Evolutionary conservation across 768 basidiomycete genomes (phyloP), one percentile per base, ranked within the genome.

Genomic region (Suillus alpinus): DNA sequence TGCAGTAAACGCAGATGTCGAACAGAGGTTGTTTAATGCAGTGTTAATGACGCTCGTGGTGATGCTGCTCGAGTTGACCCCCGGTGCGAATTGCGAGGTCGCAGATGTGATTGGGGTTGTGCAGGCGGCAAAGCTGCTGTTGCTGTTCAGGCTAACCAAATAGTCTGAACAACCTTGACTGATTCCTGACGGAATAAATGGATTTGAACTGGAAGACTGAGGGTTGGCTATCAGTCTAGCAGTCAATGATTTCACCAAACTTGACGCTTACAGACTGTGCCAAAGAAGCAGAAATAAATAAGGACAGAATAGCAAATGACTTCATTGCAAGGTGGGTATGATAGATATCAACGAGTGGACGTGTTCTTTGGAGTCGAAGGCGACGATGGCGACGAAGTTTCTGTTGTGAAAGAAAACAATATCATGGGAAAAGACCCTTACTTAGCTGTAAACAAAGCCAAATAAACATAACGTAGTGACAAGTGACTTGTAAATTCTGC

Each of bases 141-240:
- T 82, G 46, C 65, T 70, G 78, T 98, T 86, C 59, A 98, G 80
- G 12, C 68, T 62, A 4, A 61, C 74, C 65, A 95, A 80, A 80
- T 86, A 96, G 4, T 68, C 61, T 20, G 71, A 59, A 80, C 92
- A 94, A 20, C 65, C 41, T 1, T 63, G 1, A 68, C 82, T 84
- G 68, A 94, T 85, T 57, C 77, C 83, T 14, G 83, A 60, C n/a
- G 94, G 93, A 70, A 95, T 87, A 66, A 86, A 77, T 12, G 85
- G 73, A 69, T 78, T 80, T 37, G 73, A 62, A 52, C 78, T 69
- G 41, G 75, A 56, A 23, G 47, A 26, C n/a, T 29, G 4, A 66
- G 7, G 66, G 59, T 18, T 47, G 23, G 16, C 10, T 26, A 23
- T 55, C 26, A 55, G 53, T 55, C 37, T 39, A 39, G 10, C 18